Evolutionary conservation across 1,284 basidiomycete species (phyloP), one percentile per base, ranked within the genome.

Genomic region (Ustilago nuda): DNA sequence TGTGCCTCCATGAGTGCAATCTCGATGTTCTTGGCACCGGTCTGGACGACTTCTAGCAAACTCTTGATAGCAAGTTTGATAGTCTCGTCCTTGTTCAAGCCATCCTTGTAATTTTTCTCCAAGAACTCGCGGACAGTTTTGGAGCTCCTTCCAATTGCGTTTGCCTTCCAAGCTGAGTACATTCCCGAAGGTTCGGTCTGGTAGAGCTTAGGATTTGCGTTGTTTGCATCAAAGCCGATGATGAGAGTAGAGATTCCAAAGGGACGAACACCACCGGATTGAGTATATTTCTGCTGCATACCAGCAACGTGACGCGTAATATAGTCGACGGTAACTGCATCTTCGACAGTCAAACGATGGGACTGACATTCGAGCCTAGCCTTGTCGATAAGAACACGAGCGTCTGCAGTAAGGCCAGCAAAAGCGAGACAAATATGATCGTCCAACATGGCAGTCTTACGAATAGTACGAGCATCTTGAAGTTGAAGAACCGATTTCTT

Each of bases 61-160:
- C 93, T 94, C 89, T 98, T 99, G 81, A 99, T 91, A 0, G 97
- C 94, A 45, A 99, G 89, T 87, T 98, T 98, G 87, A 99, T 93
- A 56, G 93, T 91, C 68, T 95, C 94, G 45, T 95, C 94, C 70
- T 93, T 90, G 13, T 90, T 89, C 88, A 98, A 89, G 78, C 93
- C 93, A 76, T 98, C 95, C 80, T 92, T 94, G 88, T 97, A 94
- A 84, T 98, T 98, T 90, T 99, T 99, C 87, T 99, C 97, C 66
- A 99, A 87, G 87, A 99, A 99, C 86, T 99, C 97, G 62, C 96
- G 92, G 12, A 99, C 97, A 5, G 97, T 99, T 88, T 99, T 99
- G 15, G 94, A 95, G 13, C 95, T 97, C 59, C 97, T 91, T 30
- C 97, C 97, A 82, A 99, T 98, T 7, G 97, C 94, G 85, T 95